Evolutionary conservation across 345 rosid species (phyloP).

Genomic region (Excoecaria cochinchinensis): DNA sequence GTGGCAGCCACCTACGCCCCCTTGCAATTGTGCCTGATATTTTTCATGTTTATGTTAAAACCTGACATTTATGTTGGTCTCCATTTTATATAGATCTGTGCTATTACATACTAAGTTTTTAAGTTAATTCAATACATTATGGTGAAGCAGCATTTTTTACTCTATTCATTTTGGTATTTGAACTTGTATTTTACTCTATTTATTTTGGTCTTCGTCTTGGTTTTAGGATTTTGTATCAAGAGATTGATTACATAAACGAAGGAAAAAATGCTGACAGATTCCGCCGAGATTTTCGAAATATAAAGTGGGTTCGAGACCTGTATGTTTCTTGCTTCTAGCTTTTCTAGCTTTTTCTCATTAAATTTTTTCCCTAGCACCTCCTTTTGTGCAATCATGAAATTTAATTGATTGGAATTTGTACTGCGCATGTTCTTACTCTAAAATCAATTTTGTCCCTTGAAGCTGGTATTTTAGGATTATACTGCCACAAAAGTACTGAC

Average conservation of each 20-base stretch:
- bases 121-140: background rate
- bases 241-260: conserved; percentile 93
- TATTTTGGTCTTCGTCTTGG: conserved; percentile 17
- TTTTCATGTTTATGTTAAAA: background rate
- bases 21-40: background rate
- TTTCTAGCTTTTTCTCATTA: background rate
- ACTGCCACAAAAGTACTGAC: conserved; percentile 90
- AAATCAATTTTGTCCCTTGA: conserved; percentile 20
- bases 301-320: conserved; percentile 95
- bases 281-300: conserved; percentile 84
- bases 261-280: conserved; percentile 91
- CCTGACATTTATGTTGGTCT: background rate
- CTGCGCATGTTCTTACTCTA: conserved; percentile 5
- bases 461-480: conserved; percentile 94
- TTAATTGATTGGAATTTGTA: background rate
- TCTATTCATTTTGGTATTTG: background rate
- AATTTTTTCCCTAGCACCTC: background rate
- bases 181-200: conserved; percentile 1
- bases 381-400: background rate
- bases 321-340: conserved; percentile 42
- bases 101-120: background rate
- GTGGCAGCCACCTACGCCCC: background rate
- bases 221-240: conserved; percentile 84
- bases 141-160: background rate
- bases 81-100: background rate